These are phyloP conservation scores for Lepraria neglecta DNA, from an alignment of 495 filamentous ascomycete species.

Conservation along the genomic window DNA sequence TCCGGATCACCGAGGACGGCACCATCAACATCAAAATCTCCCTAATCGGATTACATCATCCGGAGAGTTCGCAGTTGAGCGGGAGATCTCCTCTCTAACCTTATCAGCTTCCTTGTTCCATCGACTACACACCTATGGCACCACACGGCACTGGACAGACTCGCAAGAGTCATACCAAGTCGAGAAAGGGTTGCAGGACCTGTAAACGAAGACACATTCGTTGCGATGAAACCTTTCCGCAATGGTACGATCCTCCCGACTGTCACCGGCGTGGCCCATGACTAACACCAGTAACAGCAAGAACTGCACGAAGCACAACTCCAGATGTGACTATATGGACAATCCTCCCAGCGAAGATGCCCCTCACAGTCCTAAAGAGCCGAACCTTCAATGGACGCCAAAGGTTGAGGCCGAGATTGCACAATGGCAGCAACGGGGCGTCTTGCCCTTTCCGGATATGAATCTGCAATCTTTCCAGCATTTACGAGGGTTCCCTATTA, in stretches of 20 bases:
- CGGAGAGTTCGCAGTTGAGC: constrained; percentile 5
- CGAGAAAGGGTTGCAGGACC: constrained; percentile 91
- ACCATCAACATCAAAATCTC: background rate
- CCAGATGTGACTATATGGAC: constrained; percentile 95
- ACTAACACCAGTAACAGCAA: constrained; percentile 53
- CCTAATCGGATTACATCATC: constrained; percentile 12
- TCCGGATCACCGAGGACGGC: background rate
- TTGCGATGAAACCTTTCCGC: constrained; percentile 94
- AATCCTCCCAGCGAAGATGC: constrained; percentile 58
- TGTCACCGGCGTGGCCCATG: background rate
- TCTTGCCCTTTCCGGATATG: constrained; percentile 81
- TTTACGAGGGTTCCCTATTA: constrained; percentile 57
- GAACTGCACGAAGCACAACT: constrained; percentile 98
- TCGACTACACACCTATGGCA: constrained; percentile 17
- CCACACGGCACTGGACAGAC: constrained; percentile 38
- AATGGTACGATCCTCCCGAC: constrained; percentile 62
- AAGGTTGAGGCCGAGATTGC: constrained; percentile 75
- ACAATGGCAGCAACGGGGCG: constrained; percentile 73
- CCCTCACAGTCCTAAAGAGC: constrained; percentile 58
- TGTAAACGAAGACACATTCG: constrained; percentile 97
- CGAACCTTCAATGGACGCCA: constrained; percentile 75
- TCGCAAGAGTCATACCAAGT: constrained; percentile 88
- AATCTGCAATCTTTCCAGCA: constrained; percentile 56
- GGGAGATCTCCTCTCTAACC: constrained; percentile 12
- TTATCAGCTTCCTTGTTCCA: constrained; percentile 3